Evolutionary conservation across 2,329 filamentous ascomycete species (phyloP).

Genomic region (Blumeria hordei): DNA sequence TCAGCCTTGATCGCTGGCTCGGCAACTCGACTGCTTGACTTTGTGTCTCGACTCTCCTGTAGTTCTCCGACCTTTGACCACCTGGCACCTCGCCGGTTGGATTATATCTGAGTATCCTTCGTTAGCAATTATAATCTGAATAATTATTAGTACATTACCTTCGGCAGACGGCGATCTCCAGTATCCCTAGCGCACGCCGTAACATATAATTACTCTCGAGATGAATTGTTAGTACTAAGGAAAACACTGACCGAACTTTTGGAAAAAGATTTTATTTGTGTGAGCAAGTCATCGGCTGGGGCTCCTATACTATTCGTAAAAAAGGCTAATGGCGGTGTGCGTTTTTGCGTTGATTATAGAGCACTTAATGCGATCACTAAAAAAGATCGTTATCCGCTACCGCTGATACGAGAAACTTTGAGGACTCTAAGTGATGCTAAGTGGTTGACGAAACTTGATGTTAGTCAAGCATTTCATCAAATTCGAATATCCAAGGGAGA

Average conservation of each 20-base stretch:
- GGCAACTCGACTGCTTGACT: no score
- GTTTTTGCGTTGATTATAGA: neutral
- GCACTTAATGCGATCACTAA: neutral
- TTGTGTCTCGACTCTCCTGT: no score
- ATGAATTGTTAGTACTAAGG: neutral
- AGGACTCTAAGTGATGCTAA: neutral
- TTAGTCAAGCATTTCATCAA: neutral
- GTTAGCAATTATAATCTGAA: no score
- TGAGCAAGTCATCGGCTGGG: neutral
- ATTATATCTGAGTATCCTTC: no score
- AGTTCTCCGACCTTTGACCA: no score
- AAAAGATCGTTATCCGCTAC: constrained; percentile 1
- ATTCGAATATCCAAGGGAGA: constrained; percentile 1
- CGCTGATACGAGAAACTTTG: neutral
- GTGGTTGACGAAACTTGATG: constrained; percentile 1
- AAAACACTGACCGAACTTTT: neutral
- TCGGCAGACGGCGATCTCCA: no score
- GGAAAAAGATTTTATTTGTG: neutral
- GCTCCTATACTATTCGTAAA: neutral
- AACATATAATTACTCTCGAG: neutral
- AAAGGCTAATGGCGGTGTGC: neutral
- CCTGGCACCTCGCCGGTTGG: no score
- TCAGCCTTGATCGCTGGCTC: no score
- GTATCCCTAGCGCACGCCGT: no score
- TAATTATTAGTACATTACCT: no score